phyloP scores from a whole-genome alignment of 805 yeast genomes.

The Metschnikowia vanudenii region DNA sequence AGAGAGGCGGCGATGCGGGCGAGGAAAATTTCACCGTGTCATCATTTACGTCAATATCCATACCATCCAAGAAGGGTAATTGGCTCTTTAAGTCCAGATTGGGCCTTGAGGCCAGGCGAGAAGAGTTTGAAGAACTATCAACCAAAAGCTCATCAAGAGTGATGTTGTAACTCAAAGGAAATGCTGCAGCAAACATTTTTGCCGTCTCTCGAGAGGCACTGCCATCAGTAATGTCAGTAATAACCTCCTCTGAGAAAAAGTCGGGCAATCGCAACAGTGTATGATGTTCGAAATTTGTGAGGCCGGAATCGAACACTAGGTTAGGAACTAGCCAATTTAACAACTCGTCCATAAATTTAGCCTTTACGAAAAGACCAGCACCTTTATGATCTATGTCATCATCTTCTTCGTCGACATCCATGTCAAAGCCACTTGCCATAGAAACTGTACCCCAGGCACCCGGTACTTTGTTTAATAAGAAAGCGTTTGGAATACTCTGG shows the following conservation, averaged over 20 bases:
- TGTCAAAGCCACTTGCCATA: conserved; percentile 28
- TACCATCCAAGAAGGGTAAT: conserved; percentile 38
- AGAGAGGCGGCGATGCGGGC: conserved; percentile 15
- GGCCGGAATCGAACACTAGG: conserved; percentile 37
- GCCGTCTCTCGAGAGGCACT: conserved; percentile 22
- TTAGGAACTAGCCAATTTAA: conserved; percentile 43
- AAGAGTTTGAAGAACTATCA: conserved; percentile 13
- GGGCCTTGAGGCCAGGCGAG: neutral
- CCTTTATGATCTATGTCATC: conserved; percentile 33
- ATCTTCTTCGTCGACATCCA: conserved; percentile 36
- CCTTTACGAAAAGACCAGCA: conserved; percentile 32
- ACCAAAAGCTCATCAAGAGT: conserved; percentile 34
- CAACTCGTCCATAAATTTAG: conserved; percentile 31
- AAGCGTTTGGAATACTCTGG: conserved; percentile 56
- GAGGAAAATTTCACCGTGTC: neutral
- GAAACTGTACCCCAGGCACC: conserved; percentile 16
- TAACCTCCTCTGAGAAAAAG: conserved; percentile 8
- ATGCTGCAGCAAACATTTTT: conserved; percentile 22
- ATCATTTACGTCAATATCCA: conserved; percentile 24
- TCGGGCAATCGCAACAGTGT: conserved; percentile 17
- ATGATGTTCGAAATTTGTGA: conserved; percentile 18
- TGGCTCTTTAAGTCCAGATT: conserved; percentile 20
- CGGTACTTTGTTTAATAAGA: conserved; percentile 36
- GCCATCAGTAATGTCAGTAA: conserved; percentile 16
- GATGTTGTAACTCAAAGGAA: conserved; percentile 34